Evolutionary conservation across 129 eudicot genomes (phyloP).

Genomic region (Erigeron canadensis): DNA sequence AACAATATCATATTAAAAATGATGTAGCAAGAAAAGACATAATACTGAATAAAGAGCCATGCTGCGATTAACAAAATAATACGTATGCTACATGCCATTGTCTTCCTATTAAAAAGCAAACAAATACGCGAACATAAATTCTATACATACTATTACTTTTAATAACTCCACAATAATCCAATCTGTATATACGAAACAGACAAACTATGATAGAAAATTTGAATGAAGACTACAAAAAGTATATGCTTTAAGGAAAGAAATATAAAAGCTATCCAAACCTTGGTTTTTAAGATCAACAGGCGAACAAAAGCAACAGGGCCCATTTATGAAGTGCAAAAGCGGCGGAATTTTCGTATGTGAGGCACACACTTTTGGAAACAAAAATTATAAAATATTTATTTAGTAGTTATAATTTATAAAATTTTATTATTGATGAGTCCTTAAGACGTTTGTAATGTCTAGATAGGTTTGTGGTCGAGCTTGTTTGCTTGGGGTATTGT

Average conservation of each 20-base stretch:
- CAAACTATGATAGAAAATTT: not conserved
- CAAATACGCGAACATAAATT: not conserved
- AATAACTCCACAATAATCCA: constrained; percentile 2
- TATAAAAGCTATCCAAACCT: no score
- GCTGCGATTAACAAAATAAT: not conserved
- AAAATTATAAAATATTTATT: no score
- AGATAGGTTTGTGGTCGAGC: no score
- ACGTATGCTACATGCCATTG: not conserved
- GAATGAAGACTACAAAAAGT: not conserved
- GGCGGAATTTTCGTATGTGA: no score
- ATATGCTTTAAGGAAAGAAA: not conserved
- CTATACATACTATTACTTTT: not conserved
- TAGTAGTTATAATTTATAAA: no score
- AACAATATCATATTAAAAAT: not conserved
- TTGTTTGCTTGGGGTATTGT: no score
- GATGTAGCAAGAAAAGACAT: not conserved
- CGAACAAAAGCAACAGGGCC: no score
- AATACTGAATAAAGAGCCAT: not conserved
- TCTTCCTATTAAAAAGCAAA: not conserved
- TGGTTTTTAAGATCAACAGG: no score
- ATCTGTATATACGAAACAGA: not conserved
- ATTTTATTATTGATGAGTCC: no score
- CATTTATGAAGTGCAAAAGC: no score
- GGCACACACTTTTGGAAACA: no score
- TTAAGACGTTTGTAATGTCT: no score